These are phyloP conservation scores for Mycosarcoma maydis DNA, from an alignment of 1,284 basidiomycete genomes.

Conservation along the genomic window DNA sequence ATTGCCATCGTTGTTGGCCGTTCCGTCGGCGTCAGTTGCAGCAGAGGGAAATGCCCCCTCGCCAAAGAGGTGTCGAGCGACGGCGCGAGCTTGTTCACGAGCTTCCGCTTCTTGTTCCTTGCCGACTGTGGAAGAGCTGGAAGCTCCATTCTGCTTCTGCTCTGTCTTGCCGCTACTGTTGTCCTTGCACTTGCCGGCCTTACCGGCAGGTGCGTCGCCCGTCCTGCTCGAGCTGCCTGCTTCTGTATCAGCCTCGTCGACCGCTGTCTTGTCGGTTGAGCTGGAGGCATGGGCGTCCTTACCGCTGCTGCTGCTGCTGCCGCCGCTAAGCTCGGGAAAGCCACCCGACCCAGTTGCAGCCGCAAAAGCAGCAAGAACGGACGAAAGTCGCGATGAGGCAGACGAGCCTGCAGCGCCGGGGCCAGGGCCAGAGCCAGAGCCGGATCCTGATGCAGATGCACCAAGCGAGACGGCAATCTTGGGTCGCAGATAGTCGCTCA, in stretches of 20 bases:
- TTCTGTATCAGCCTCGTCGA: conserved; percentile 27
- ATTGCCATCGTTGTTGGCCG: conserved; percentile 10
- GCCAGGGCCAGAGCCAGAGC: conserved; percentile 58
- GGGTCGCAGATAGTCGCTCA: conserved; percentile 64
- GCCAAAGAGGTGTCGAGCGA: conserved; percentile 36
- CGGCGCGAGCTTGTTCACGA: conserved; percentile 34
- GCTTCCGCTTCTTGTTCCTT: conserved; percentile 16
- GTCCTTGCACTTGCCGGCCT: conserved; percentile 2
- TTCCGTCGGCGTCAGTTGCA: conserved; percentile 23
- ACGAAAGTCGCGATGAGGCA: conserved; percentile 75
- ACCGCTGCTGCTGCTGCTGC: conserved; percentile 70
- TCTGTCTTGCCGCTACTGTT: conserved; percentile 8
- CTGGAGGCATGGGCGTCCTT: conserved; percentile 69
- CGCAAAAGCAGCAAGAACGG: conserved; percentile 88
- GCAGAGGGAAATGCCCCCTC: conserved; percentile 6
- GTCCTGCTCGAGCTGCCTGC: conserved; percentile 13
- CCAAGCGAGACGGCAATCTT: conserved; percentile 48
- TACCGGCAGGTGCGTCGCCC: background rate
- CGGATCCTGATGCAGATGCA: conserved; percentile 74
- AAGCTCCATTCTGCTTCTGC: conserved; percentile 7
- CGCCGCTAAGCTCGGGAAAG: conserved; percentile 24
- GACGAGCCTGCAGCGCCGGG: conserved; percentile 16
- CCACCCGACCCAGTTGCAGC: conserved; percentile 70
- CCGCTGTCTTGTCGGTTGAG: conserved; percentile 55
- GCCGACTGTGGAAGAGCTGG: conserved; percentile 9